Evolutionary conservation across 495 filamentous ascomycete genomes (phyloP).

Genomic region (Hypoxylon crocopeplum): DNA sequence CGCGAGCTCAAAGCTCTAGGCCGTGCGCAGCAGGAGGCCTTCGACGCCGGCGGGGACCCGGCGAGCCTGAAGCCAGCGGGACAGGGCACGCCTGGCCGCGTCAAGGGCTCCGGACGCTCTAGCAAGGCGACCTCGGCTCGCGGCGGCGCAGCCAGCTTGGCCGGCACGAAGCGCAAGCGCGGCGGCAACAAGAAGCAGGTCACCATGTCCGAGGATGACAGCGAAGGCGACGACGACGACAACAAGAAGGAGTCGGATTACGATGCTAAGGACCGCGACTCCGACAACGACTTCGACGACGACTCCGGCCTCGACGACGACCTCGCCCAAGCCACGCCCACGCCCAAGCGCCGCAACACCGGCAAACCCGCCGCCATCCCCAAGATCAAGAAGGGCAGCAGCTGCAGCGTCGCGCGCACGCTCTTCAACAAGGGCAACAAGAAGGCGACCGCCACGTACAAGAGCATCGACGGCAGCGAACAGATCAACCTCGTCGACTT

Average conservation of each 20-base stretch:
- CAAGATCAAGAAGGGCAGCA: neutral
- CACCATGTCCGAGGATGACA: slow-evolving; percentile 9
- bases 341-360: slow-evolving; percentile 21
- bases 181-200: slow-evolving; percentile 18
- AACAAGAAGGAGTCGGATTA: slow-evolving; percentile 11
- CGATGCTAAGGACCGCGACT: slow-evolving; percentile 35
- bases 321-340: slow-evolving; percentile 23
- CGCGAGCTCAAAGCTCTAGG: slow-evolving; percentile 51
- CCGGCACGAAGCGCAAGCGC: slow-evolving; percentile 35
- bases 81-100: too few relatives aligned
- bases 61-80: slow-evolving; percentile 12
- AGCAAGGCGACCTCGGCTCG: too few relatives aligned
- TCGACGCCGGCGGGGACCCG: slow-evolving; percentile 38
- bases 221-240: neutral
- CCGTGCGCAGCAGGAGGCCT: slow-evolving; percentile 45
- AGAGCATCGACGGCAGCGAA: neutral
- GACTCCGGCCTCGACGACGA: slow-evolving; percentile 33
- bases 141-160: too few relatives aligned
- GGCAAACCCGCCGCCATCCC: neutral
- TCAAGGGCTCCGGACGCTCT: too few relatives aligned
- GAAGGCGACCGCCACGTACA: neutral
- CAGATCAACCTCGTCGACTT: neutral
- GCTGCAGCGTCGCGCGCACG: neutral
- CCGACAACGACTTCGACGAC: slow-evolving; percentile 30
- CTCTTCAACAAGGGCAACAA: slow-evolving; percentile 30